phyloP scores from a whole-genome alignment of 2,329 filamentous ascomycete species.

The Fusarium tanahbumbuense region DNA sequence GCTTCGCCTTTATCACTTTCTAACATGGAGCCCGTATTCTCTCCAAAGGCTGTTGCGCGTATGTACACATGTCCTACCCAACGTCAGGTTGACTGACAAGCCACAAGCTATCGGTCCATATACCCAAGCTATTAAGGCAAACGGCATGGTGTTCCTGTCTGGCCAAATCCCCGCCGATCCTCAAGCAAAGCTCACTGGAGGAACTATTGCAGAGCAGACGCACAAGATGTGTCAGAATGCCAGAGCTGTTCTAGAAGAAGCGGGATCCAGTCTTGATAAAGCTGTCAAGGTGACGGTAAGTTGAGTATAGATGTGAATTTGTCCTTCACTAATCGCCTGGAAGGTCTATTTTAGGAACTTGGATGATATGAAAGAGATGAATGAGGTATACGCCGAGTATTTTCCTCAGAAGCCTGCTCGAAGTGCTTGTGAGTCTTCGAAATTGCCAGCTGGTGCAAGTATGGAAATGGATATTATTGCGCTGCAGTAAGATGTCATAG shows the following conservation, averaged over 20 bases:
- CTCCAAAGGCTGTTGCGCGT: constrained; percentile 20
- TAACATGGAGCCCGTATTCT: constrained; percentile 27
- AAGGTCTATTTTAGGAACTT: constrained; percentile 28
- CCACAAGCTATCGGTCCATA: constrained; percentile 25
- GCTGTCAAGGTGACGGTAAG: constrained; percentile 71
- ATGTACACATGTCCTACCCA: not conserved
- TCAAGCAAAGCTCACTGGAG: constrained; percentile 67
- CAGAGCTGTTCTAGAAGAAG: constrained; percentile 74
- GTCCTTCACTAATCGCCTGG: not conserved
- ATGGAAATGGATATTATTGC: constrained; percentile 37
- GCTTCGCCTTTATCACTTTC: not conserved
- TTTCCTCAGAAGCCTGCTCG: constrained; percentile 37
- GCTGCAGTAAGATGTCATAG: not conserved
- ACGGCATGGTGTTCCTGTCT: constrained; percentile 72
- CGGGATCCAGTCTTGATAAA: constrained; percentile 70
- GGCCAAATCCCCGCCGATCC: constrained; percentile 75
- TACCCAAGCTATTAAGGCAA: constrained; percentile 39
- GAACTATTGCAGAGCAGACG: constrained; percentile 60
- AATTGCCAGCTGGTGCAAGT: constrained; percentile 22
- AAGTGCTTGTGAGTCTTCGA: constrained; percentile 17
- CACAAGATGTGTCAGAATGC: constrained; percentile 61
- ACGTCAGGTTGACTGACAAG: not conserved
- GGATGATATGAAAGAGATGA: constrained; percentile 32
- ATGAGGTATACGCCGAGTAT: constrained; percentile 29
- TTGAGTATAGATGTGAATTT: not conserved